Evolutionary conservation across 257 asterid genomes (phyloP), one percentile per base, ranked within the genome.

Genomic region (Solanum sitiens): DNA sequence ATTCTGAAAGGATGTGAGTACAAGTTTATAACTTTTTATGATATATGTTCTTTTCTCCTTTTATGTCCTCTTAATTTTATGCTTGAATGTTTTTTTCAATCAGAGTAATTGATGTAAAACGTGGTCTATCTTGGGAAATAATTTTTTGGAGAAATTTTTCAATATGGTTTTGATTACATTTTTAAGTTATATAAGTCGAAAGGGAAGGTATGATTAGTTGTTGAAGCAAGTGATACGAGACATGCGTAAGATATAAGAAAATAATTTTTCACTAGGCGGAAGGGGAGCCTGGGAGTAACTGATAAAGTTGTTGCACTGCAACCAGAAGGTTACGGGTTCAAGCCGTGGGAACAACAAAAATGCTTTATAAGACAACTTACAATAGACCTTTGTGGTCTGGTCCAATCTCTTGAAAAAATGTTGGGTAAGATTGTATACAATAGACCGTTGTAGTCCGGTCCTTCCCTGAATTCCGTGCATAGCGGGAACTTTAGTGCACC

Each of bases 1-100:
- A 79, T 21, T 44, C 53, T 61, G 80, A 87, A 37, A 77, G 35
- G 75, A 71, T 87, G 89, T 87, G 67, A 83, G 84, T 70, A 39
- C 9, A 11, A 21, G 53, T 40, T 40, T 87, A 85, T 59, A 79
- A 77, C 47, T 75, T 7, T 76, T 79, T 79, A 27, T 79, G 39
- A 45, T 72, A 72, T 35, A 72, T 3, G 11, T 45, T 45, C 56
- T 42, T n/a, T 44, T n/a, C 39, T 77, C 63, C n/a, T 77, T 77
- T 25, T 77, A 8, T 44, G 84, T 44, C 44, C 37, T 76, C 65
- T 4, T 79, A 8, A 45, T 25, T 44, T 44, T 44, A 45, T 63
- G 84, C 40, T 42, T 25, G 25, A 25, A 77, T 25, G 4, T 27
- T 16, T 79, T 45, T 27, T 27, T 79, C 11, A 72, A 7, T 45